Base-by-base conservation (phyloP, 179 eudicot genomes). In the Carnegiea gigantea region DNA sequence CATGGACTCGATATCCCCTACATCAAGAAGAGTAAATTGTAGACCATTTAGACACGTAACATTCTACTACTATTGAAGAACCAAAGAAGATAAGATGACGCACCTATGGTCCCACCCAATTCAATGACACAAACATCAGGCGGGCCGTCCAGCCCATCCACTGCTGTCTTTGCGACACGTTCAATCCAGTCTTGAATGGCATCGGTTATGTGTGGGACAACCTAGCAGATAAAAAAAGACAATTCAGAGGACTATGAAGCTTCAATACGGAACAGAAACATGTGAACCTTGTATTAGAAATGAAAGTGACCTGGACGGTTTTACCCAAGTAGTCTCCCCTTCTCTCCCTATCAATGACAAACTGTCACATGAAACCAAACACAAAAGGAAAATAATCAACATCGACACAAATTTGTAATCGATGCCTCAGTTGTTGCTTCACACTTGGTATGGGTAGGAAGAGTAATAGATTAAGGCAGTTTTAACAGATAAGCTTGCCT, bases 111-210 rank as follows among this genome's bases (percentile, higher is more conserved):
- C 79, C 98, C 98, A 77, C 98, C 98, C 91, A 95, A 84, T 81
- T 95, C 98, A 54, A 95, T 91, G 79, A 95, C 98, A 88, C 98
- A 95, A 77, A 95, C 97, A 89, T 95, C 97, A 75, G 98, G 93
- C 48, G 98, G 93, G 33, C 94, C 97, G 51, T 93, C 95, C 77
- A 85, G 88, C 67, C 98, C 98, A 86, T 95, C 98, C 57, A 95
- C 97, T 49, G 98, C 95, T 77, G 92, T 84, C 77, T 87, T 79
- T n/a, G 98, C 97, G 74, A 86, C 98, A 46, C 97, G 92, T 85
- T 95, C 98, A 78, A 97, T 97, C 99, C 99, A 95, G 11, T 92
- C 97, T 85, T 92, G 99, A 81, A 97, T 97, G 83, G 95, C 99
- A 88, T 97, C 99, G 6, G 99, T 97, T 70, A 97, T 87, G 84